Base-by-base conservation (phyloP, 352 stramenopile species). In the Peronospora belbahrii region DNA sequence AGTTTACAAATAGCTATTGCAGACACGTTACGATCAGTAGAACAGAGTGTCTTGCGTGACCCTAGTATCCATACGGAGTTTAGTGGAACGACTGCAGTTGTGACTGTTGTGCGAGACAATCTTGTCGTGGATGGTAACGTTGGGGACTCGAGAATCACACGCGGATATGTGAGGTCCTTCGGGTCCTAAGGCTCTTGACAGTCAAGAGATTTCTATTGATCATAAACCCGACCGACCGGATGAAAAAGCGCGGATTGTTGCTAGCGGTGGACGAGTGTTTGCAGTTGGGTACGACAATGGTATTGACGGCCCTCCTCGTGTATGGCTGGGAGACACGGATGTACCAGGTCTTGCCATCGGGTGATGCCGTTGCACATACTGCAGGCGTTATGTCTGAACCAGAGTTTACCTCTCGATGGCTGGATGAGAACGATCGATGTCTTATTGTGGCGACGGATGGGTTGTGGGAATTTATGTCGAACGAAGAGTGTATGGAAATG, bases 321-420 rank as follows among this genome's bases (percentile, higher is more conserved):
- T 99, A n/a, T 99, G 95, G 95, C 68, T 99, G 22, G 90, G 86
- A 10, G 85, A 98, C 70, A 97, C 98, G 89, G 95, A 99, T 69
- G 94, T 98, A 20, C 96, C 96, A 4, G 96, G 96, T 18, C 73
- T 99, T 17, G 96, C 96, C 17, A 99, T 99, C 98, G 4, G 94
- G 95, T 17, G 95, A 99, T 59, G 85, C 89, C 1, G 94, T 98
- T n/a, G 95, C 95, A 0, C 95, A 99, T 62, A 97, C 92, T 3
- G 95, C 94, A 4, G 83, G 83, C 6, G 83, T 99, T 6, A 88
- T 94, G 36, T 97, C 91, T 4, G 88, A 97, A 53, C 95, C 96
- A 6, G 96, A 98, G 67, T 97, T 97, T 52, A 90, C 79, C 1
- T 83, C 90, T 34, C 83, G 75, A 18, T 84, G 68, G 47, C 62